Percentiles rank a stretch among this genome's conserved stretches.
Evolutionary conservation across 2,329 filamentous ascomycete species (phyloP).

Genomic region (Bipolaris sorokiniana): DNA sequence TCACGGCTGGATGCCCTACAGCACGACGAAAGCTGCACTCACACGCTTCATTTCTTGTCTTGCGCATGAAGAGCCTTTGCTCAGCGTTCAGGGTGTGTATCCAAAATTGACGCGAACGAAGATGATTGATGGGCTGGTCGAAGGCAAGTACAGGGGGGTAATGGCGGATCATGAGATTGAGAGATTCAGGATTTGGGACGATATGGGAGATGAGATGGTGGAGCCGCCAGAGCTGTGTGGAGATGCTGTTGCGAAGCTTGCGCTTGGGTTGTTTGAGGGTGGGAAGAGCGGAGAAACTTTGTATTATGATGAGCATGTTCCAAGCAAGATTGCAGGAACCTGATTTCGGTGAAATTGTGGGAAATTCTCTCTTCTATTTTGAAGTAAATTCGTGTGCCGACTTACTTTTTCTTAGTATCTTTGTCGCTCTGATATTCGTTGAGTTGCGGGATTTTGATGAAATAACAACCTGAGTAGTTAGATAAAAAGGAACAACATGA

Average conservation of each 20-base stretch:
- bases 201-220: constrained; percentile 33
- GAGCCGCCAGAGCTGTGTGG: constrained; percentile 34
- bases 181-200: constrained; percentile 31
- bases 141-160: constrained; percentile 27
- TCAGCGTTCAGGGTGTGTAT: constrained; percentile 34
- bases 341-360: not conserved
- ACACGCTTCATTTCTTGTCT: constrained; percentile 33
- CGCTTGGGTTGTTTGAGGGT: constrained; percentile 30
- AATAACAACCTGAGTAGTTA: too few species aligned
- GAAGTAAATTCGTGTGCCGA: not conserved
- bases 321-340: constrained; percentile 24
- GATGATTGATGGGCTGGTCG: constrained; percentile 31
- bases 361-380: not conserved
- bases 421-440: too few species aligned
- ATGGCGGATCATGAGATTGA: constrained; percentile 41
- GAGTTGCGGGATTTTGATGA: too few species aligned
- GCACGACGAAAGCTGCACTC: constrained; percentile 34
- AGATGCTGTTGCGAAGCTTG: constrained; percentile 31
- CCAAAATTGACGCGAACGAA: constrained; percentile 36
- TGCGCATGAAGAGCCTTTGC: constrained; percentile 32
- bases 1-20: constrained; percentile 34
- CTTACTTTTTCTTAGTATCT: not conserved
- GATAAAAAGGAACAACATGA: too few species aligned
- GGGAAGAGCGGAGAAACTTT: constrained; percentile 30
- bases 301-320: constrained; percentile 38